These are phyloP conservation scores for Podospora didyma DNA, from an alignment of 495 filamentous ascomycete genomes.

Conservation along the genomic window DNA sequence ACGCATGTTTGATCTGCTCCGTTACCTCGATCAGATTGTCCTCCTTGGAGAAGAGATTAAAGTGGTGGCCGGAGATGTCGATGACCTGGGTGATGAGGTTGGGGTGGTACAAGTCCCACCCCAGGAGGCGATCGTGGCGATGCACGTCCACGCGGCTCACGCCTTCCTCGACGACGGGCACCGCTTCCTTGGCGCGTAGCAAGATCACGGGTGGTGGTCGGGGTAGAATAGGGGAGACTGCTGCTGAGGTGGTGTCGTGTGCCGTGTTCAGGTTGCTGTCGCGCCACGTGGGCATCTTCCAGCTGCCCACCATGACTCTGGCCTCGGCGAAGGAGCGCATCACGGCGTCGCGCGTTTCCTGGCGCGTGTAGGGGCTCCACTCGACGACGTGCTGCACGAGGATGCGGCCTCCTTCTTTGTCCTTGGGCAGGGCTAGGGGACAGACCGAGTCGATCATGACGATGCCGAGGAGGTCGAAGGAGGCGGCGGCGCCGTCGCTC, in stretches of 20 bases:
- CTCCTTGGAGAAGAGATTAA: slow-evolving; percentile 32
- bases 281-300: slow-evolving; percentile 33
- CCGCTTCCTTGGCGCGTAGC: slow-evolving; percentile 31
- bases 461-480: slow-evolving; percentile 33
- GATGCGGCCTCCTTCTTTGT: background rate
- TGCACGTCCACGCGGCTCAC: slow-evolving; percentile 31
- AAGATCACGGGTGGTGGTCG: slow-evolving; percentile 33
- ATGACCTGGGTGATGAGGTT: slow-evolving; percentile 32
- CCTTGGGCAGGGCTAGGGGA: slow-evolving; percentile 11
- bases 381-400: slow-evolving; percentile 21
- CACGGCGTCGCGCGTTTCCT: slow-evolving; percentile 33
- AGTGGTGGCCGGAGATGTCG: slow-evolving; percentile 42
- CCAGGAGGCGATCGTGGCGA: slow-evolving; percentile 28
- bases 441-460: slow-evolving; percentile 44
- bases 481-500: background rate
- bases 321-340: slow-evolving; percentile 34
- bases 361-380: slow-evolving; percentile 28
- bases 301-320: slow-evolving; percentile 30
- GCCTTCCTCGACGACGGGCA: slow-evolving; percentile 21
- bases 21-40: slow-evolving; percentile 26
- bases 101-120: slow-evolving; percentile 36
- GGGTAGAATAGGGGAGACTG: background rate
- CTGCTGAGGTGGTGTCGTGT: background rate
- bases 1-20: slow-evolving; percentile 29
- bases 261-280: too few relatives aligned